A percentile compares a stretch with the other conserved stretches of the same genome.
These are phyloP conservation scores for Xylaria sp. DNA, from an alignment of 2,329 filamentous ascomycete species.

Conservation along the genomic window DNA sequence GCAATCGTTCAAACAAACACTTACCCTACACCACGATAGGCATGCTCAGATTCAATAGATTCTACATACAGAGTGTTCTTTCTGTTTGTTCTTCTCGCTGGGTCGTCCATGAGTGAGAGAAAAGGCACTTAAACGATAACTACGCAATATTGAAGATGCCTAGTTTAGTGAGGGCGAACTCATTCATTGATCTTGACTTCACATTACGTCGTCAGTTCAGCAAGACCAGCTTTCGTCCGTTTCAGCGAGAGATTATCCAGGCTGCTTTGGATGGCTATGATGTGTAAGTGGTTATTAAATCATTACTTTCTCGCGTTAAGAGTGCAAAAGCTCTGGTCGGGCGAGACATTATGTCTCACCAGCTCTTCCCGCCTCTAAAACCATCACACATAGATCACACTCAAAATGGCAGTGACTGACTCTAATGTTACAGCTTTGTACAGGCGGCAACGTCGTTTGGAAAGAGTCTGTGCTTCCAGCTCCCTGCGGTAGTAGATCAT, in stretches of 20 bases:
- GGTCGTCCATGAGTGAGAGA: background rate
- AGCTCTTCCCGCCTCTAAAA: background rate
- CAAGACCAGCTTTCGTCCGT: conserved; percentile 70
- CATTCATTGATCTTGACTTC: conserved; percentile 67
- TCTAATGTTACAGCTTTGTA: conserved; percentile 64
- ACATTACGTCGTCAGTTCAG: conserved; percentile 72
- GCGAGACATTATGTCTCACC: background rate
- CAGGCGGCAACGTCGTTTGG: conserved; percentile 92
- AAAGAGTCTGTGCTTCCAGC: conserved; percentile 92
- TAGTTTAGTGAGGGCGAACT: conserved; percentile 47
- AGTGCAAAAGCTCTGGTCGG: background rate
- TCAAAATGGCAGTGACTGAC: conserved; percentile 8
- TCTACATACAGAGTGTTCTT: background rate
- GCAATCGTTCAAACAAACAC: background rate
- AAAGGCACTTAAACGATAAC: background rate
- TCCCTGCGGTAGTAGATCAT: conserved; percentile 86
- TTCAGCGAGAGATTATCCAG: conserved; percentile 87
- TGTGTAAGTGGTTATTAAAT: conserved; percentile 58
- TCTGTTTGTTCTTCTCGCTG: background rate
- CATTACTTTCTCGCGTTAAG: background rate
- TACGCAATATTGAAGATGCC: conserved; percentile 41
- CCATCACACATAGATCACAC: background rate
- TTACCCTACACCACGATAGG: background rate
- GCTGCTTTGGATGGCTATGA: conserved; percentile 84
- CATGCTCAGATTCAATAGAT: background rate